A percentile compares a stretch with the other conserved stretches of the same genome.
These are phyloP conservation scores for Rhodocollybia butyracea DNA, from an alignment of 768 basidiomycete species.

Conservation along the genomic window DNA sequence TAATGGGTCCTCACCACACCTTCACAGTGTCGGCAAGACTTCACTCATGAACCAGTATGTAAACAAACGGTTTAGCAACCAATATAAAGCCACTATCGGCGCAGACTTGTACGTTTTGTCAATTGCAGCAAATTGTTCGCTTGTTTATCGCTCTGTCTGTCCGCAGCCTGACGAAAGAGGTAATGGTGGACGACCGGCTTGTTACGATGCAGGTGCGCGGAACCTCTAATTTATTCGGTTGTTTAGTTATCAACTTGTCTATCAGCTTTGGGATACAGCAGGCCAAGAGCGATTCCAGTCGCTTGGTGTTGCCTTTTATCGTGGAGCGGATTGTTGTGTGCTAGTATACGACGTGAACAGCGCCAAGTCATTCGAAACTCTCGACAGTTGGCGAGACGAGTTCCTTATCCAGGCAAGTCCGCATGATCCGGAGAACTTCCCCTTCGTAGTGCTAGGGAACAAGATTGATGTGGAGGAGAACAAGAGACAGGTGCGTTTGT, in stretches of 20 bases:
- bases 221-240: background rate
- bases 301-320: conserved; percentile 97
- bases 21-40: conserved; percentile 90
- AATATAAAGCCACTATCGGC: conserved; percentile 99
- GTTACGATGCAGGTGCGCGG: conserved; percentile 94
- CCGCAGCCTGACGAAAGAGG: conserved; percentile 89
- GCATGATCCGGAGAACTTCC: conserved; percentile 99
- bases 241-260: background rate
- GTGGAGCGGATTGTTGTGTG: conserved; percentile 98
- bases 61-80: conserved; percentile 98
- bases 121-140: conserved; percentile 10
- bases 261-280: conserved; percentile 96
- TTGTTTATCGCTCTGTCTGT: conserved; percentile 18
- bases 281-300: conserved; percentile 99
- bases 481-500: conserved; percentile 79
- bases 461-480: conserved; percentile 99
- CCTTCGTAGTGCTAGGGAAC: conserved; percentile 98
- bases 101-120: conserved; percentile 80
- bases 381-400: conserved; percentile 99
- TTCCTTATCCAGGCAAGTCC: conserved; percentile 99
- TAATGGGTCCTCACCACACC: conserved; percentile 12
- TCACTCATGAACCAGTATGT: conserved; percentile 99
- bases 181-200: conserved; percentile 96
- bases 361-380: conserved; percentile 95
- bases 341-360: conserved; percentile 99